These are phyloP conservation scores for Penicilliopsis zonata DNA, from an alignment of 495 filamentous ascomycete species.

Conservation along the genomic window DNA sequence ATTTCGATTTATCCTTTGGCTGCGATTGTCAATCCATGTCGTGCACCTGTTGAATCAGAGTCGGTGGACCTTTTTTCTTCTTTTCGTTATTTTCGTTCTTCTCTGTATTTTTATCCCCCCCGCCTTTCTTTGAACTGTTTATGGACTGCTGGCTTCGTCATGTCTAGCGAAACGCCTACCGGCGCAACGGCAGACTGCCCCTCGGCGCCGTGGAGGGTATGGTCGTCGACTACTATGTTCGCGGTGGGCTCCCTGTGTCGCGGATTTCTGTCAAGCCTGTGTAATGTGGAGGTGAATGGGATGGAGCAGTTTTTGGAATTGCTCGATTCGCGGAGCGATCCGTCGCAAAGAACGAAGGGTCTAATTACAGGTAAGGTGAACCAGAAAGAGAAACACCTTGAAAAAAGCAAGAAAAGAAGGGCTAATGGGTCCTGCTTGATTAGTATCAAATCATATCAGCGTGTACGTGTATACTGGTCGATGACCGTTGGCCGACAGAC, in stretches of 20 bases:
- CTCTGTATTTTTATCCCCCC: background rate
- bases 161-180: constrained; percentile 24
- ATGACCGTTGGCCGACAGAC: constrained; percentile 2
- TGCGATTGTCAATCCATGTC: too few species aligned
- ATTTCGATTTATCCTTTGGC: too few species aligned
- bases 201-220: constrained; percentile 29
- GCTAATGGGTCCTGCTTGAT: too few species aligned
- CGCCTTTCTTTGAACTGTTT: constrained; percentile 15
- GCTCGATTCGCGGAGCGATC: constrained; percentile 59
- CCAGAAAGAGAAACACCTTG: too few species aligned
- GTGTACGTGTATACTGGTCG: constrained; percentile 59
- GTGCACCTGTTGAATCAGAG: background rate
- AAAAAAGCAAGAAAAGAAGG: too few species aligned
- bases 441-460: constrained; percentile 91
- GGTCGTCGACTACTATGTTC: constrained; percentile 30
- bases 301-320: constrained; percentile 63
- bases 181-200: constrained; percentile 30
- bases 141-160: constrained; percentile 9
- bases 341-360: constrained; percentile 56
- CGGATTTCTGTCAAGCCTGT: constrained; percentile 30
- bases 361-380: constrained; percentile 74
- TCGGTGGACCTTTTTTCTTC: background rate
- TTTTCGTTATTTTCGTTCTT: constrained; percentile 1
- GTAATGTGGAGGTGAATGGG: constrained; percentile 50
- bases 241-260: constrained; percentile 34